Percentiles rank a stretch among this genome's conserved stretches.
phyloP scores from a whole-genome alignment of 768 basidiomycete genomes.

The Tulasnella sp. region DNA sequence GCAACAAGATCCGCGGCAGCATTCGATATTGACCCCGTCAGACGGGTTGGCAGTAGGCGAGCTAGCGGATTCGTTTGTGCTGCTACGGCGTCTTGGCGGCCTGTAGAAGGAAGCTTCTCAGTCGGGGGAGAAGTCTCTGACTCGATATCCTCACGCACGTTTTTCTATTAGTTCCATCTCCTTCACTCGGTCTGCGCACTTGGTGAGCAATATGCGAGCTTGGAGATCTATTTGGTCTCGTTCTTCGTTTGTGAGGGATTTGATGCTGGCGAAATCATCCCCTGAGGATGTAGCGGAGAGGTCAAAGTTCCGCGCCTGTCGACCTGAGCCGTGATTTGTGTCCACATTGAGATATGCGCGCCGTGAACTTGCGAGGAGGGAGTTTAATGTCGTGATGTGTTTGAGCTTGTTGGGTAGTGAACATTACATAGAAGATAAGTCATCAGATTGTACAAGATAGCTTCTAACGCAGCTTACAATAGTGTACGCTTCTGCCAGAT shows the following conservation, averaged over 20 bases:
- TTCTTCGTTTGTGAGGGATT: constrained; percentile 75
- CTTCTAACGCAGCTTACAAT: too few relatives aligned
- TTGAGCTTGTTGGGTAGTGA: constrained; percentile 40
- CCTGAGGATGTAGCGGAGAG: constrained; percentile 30
- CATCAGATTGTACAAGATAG: too few relatives aligned
- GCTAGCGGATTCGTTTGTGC: constrained; percentile 53
- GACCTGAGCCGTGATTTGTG: constrained; percentile 42
- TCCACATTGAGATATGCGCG: constrained; percentile 81
- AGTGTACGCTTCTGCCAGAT: constrained; percentile 61
- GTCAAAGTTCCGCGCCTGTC: constrained; percentile 48
- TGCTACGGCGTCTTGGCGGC: constrained; percentile 53
- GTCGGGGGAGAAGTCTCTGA: constrained; percentile 16
- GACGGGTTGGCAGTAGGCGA: constrained; percentile 58
- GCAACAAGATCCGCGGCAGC: constrained; percentile 61
- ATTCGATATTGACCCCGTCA: constrained; percentile 41
- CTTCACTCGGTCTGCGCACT: constrained; percentile 77
- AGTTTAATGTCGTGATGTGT: constrained; percentile 57
- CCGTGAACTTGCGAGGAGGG: constrained; percentile 64
- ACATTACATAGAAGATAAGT: neutral
- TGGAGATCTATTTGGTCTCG: constrained; percentile 93
- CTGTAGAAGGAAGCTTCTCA: constrained; percentile 30
- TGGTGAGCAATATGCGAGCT: constrained; percentile 70
- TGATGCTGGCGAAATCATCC: constrained; percentile 49
- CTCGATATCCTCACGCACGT: constrained; percentile 41
- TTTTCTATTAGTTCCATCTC: constrained; percentile 84